Base-by-base conservation (phyloP, 495 filamentous ascomycete genomes). In the Penicillium simplicissimum region DNA sequence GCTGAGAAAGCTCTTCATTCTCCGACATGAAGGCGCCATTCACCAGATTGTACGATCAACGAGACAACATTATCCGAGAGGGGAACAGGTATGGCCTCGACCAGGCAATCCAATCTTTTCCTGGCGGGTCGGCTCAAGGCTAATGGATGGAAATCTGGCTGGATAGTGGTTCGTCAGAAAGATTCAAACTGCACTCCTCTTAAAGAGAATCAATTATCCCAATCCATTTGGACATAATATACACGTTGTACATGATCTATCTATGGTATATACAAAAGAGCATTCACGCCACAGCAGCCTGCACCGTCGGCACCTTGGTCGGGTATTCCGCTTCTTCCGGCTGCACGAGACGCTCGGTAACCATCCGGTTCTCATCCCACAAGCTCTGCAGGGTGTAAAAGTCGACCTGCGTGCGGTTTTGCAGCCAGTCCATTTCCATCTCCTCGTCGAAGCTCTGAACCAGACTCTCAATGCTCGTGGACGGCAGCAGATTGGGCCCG, bases 381-480 rank as follows among this genome's bases (percentile, higher is more conserved):
- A 11, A 36, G 7, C 33, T 36, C 34, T 53, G 51, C 19, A 53
- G 31, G 7, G 33, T 53, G 13, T 19, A 17, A 53, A 53, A 36
- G 8, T 35, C 51, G n/a, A 53, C 14, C 19, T 53, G 51, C 33
- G 17, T 23, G n/a, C 51, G 33, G 15, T 53, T 53, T 9, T 53
- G 51, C 34, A 69, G 37, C 3, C 51, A n/a, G 31, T 69, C 67
- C 36, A 69, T 34, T 31, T 72, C 67, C 55, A 61, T 55, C 59
- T 72, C 65, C 47, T 72, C 69, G 36, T 72, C 69, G 47, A 72
- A 72, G 0, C 14, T 31, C 25, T 17, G 8, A n/a, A 70, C 38
- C 38, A 65, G 37, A 1, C 60, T 43, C 21, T 57, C 51, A 1
- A 68, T 17, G 42, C 28, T 1, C 0, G 19, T 28, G 9, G 47